phyloP scores from a whole-genome alignment of 2,329 filamentous ascomycete genomes.

The Fusarium coffeatum region DNA sequence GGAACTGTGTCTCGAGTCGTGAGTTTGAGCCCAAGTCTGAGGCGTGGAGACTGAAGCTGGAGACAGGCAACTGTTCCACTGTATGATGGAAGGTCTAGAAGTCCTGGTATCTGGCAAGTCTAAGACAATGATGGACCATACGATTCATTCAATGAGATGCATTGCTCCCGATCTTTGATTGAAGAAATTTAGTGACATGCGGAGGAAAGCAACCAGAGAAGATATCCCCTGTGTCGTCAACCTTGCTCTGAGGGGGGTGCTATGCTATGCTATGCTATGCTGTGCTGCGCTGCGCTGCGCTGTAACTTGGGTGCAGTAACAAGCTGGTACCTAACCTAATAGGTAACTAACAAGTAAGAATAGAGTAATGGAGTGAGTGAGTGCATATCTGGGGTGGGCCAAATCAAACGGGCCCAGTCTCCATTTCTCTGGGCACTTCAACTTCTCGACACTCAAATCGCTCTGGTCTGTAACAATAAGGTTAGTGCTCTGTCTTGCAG shows the following conservation, averaged over 20 bases:
- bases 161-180: slow-evolving; percentile 16
- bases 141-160: slow-evolving; percentile 11
- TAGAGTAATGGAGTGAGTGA: neutral
- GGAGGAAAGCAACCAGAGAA: neutral
- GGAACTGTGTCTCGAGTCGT: neutral
- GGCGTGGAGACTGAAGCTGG: neutral
- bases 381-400: slow-evolving; percentile 7
- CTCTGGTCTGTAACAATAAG: slow-evolving; percentile 14
- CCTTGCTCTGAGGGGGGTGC: neutral
- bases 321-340: neutral
- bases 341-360: neutral
- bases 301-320: slow-evolving; percentile 10
- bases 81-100: neutral
- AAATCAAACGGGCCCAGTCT: slow-evolving; percentile 5
- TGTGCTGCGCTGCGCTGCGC: neutral
- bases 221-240: slow-evolving; percentile 12
- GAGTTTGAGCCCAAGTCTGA: neutral
- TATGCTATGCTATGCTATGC: neutral
- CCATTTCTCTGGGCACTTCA: slow-evolving; percentile 1
- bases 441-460: slow-evolving; percentile 2
- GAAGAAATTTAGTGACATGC: slow-evolving; percentile 5
- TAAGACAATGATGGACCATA: slow-evolving; percentile 14
- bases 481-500: slow-evolving; percentile 3
- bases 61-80: slow-evolving; percentile 3
- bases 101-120: neutral